Conservation (phyloP, 2,329 filamentous ascomycete genomes). For the Paraphoma sp. region DNA sequence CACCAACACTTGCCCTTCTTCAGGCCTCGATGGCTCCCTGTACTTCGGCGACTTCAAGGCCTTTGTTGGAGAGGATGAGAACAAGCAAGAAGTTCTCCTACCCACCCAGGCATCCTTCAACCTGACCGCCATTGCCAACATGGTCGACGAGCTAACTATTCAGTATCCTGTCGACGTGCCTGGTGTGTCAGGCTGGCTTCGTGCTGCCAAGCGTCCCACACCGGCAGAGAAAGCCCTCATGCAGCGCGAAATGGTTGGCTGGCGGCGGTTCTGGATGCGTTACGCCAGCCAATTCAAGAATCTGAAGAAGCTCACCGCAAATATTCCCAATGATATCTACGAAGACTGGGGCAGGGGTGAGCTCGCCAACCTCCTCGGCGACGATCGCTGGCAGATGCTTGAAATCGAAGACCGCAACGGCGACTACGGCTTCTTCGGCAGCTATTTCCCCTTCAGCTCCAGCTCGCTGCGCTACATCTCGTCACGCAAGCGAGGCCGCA, state of each 20-base stretch:
- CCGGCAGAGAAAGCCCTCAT: constrained; percentile 36
- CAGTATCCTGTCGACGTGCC: constrained; percentile 43
- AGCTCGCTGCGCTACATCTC: constrained; percentile 21
- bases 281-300: constrained; percentile 45
- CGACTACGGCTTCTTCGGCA: constrained; percentile 21
- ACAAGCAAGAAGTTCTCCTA: constrained; percentile 33
- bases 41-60: constrained; percentile 46
- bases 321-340: constrained; percentile 41
- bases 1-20: constrained; percentile 27
- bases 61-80: constrained; percentile 32
- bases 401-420: constrained; percentile 29
- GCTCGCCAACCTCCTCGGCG: constrained; percentile 25
- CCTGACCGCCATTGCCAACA: constrained; percentile 37
- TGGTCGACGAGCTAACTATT: constrained; percentile 46
- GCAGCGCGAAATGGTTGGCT: constrained; percentile 41
- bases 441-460: constrained; percentile 24
- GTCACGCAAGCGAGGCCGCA: constrained; percentile 22
- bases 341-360: constrained; percentile 39
- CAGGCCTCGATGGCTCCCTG: constrained; percentile 40
- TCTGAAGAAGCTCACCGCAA: constrained; percentile 42
- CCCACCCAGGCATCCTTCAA: constrained; percentile 44
- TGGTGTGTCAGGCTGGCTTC: constrained; percentile 36
- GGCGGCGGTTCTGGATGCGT: constrained; percentile 45
- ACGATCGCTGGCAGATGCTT: constrained; percentile 42
- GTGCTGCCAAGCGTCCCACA: constrained; percentile 25